Base-by-base conservation (phyloP, 1,284 basidiomycete species). In the Cryptococcus sp. region DNA sequence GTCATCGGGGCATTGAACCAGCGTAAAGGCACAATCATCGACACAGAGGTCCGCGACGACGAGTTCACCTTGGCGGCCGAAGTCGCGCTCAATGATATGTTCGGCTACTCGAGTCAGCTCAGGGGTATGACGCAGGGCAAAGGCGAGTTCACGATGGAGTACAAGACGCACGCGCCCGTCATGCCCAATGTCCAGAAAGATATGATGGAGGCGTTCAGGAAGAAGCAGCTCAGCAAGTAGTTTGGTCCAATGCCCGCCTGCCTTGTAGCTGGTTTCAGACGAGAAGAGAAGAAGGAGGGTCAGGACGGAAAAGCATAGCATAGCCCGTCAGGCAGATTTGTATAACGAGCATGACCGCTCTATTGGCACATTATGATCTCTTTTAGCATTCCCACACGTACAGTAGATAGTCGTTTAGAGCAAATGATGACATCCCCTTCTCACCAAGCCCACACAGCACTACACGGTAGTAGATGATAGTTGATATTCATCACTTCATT, bases 61-160 rank as follows among this genome's bases (percentile, higher is more conserved):
- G 95, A 99, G 80, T 98, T 99, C 74, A 93, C 91, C 2, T 85
- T 90, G 56, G 84, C 85, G 22, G 93, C 93, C 27, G 95, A 98
- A 75, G 94, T 99, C 16, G 88, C 91, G 10, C 80, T 99, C 77
- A 98, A 95, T 79, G 95, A 99, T 74, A 99, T 99, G 96, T 99
- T 99, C 77, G 95, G 95, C 35, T 99, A 95, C 76, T 93, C 91
- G 27, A 91, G 87, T 72, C 89, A 91, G 69, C 82, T 99, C 53
- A 87, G 96, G 60, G 95, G 95, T 5, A 86, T 88, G 65, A 99
- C 95, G 0, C 95, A 99, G 81, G 93, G 93, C 72, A 97, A 97
- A 82, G 93, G 89, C 80, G 91, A 93, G 80, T 95, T 94, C 75
- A 91, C 89, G 64, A 97, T 97, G 93, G 93, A 95, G 78, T 96